Percentiles rank a stretch among this genome's conserved stretches.
Conservation (phyloP, 2,329 filamentous ascomycete species). For the Colletotrichum filicis region DNA sequence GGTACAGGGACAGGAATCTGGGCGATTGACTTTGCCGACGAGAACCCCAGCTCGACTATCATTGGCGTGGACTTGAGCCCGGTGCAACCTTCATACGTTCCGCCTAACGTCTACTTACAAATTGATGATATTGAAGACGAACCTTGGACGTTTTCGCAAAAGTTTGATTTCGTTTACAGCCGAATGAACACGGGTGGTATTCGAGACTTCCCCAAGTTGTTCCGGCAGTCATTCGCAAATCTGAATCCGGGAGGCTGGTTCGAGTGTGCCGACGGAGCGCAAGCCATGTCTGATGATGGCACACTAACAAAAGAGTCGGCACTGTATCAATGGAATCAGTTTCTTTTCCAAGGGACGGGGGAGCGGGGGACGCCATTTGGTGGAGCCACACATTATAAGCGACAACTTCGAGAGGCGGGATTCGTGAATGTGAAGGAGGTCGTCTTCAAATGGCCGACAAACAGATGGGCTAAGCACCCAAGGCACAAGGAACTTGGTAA, state of each 20-base stretch:
- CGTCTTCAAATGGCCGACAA: constrained; percentile 57
- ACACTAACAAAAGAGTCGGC: constrained; percentile 41
- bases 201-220: constrained; percentile 38
- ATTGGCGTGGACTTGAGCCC: constrained; percentile 68
- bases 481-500: constrained; percentile 58
- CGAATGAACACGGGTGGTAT: constrained; percentile 38
- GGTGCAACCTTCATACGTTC: constrained; percentile 66
- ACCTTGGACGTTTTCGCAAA: constrained; percentile 48
- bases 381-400: constrained; percentile 44
- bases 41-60: constrained; percentile 57
- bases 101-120: constrained; percentile 71
- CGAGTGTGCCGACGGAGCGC: constrained; percentile 55
- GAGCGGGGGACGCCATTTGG: constrained; percentile 45
- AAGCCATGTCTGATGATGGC: constrained; percentile 54
- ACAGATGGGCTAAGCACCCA: constrained; percentile 58
- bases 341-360: constrained; percentile 1
- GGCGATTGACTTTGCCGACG: constrained; percentile 58
- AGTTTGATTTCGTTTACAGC: constrained; percentile 42
- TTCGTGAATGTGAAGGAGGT: constrained; percentile 60
- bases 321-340: constrained; percentile 8
- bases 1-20: constrained; percentile 60
- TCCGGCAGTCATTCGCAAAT: constrained; percentile 36
- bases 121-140: constrained; percentile 57
- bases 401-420: constrained; percentile 56
- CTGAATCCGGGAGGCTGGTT: constrained; percentile 56